Percentiles rank a stretch among this genome's conserved stretches.
phyloP scores from a whole-genome alignment of 1,284 basidiomycete species.

The Stygiomarasmius scandens region DNA sequence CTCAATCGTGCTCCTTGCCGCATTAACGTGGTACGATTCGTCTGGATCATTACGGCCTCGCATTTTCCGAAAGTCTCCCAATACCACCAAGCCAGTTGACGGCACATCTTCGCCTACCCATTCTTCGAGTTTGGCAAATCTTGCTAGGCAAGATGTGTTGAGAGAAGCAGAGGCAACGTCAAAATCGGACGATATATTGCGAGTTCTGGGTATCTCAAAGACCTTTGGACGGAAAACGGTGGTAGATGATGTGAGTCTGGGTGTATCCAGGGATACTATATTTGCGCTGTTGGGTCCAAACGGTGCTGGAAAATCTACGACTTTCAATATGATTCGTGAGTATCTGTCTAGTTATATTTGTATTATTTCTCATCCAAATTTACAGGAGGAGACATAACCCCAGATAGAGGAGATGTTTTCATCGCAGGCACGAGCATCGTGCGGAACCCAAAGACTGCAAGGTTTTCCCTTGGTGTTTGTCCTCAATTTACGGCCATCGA shows the following conservation, averaged over 20 bases:
- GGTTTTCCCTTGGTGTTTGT: constrained; percentile 74
- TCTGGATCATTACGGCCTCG: constrained; percentile 49
- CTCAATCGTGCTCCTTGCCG: constrained; percentile 50
- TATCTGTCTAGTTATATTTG: constrained; percentile 14
- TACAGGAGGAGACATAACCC: constrained; percentile 62
- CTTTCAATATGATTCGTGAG: constrained; percentile 75
- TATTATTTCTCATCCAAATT: neutral
- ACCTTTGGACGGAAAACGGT: constrained; percentile 60
- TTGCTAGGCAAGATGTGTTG: constrained; percentile 45
- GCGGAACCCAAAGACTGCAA: constrained; percentile 58
- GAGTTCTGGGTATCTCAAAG: constrained; percentile 71
- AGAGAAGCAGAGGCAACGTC: constrained; percentile 55
- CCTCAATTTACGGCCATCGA: constrained; percentile 86
- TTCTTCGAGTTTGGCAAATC: neutral
- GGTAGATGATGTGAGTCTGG: constrained; percentile 76
- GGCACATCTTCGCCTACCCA: too few species aligned
- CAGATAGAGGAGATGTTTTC: constrained; percentile 65
- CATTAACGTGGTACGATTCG: constrained; percentile 64
- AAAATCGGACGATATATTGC: constrained; percentile 56
- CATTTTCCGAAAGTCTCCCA: constrained; percentile 20
- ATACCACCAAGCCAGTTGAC: constrained; percentile 8
- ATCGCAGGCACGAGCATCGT: constrained; percentile 69
- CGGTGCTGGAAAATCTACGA: constrained; percentile 82
- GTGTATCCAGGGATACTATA: constrained; percentile 62
- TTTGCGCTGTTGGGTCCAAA: constrained; percentile 82